Evolutionary conservation across 2,329 filamentous ascomycete genomes (phyloP).

Genomic region (Thielaviopsis musarum): DNA sequence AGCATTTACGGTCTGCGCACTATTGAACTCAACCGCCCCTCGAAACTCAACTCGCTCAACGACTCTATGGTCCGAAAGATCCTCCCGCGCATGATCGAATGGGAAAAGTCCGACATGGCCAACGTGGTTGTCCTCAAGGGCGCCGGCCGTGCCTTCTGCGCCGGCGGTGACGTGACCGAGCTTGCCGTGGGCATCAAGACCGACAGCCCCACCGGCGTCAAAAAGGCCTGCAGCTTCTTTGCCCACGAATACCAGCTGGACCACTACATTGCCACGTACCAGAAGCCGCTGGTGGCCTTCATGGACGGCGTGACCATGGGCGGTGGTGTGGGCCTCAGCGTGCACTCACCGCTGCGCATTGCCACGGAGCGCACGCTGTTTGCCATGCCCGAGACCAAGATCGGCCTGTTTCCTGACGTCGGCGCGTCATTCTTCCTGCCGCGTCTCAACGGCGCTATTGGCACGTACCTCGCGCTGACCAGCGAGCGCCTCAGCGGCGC

Average conservation of each 20-base stretch:
- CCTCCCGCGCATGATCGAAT: slow-evolving; percentile 72
- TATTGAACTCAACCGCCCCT: slow-evolving; percentile 84
- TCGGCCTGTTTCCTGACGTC: slow-evolving; percentile 97
- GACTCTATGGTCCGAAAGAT: slow-evolving; percentile 95
- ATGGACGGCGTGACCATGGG: slow-evolving; percentile 99
- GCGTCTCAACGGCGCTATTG: slow-evolving; percentile 68
- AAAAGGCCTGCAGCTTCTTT: slow-evolving; percentile 67
- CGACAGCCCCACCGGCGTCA: slow-evolving; percentile 43
- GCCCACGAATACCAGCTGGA: slow-evolving; percentile 90
- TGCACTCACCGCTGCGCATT: slow-evolving; percentile 91
- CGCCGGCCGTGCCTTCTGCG: slow-evolving; percentile 75
- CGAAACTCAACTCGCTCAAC: slow-evolving; percentile 83
- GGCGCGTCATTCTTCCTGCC: slow-evolving; percentile 93
- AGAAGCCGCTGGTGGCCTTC: slow-evolving; percentile 83
- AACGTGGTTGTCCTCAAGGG: slow-evolving; percentile 90
- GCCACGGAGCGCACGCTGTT: slow-evolving; percentile 92
- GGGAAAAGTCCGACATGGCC: slow-evolving; percentile 86
- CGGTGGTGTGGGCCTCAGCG: slow-evolving; percentile 81
- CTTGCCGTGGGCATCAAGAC: slow-evolving; percentile 60
- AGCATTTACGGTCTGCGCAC: slow-evolving; percentile 78
- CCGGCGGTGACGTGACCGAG: slow-evolving; percentile 75
- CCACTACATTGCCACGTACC: slow-evolving; percentile 84
- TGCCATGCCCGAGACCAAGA: slow-evolving; percentile 96
- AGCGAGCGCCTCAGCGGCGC: slow-evolving; percentile 68
- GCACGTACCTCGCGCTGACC: slow-evolving; percentile 86